Evolutionary conservation across 306 rosid genomes (phyloP).

Genomic region (Betula pendula): DNA sequence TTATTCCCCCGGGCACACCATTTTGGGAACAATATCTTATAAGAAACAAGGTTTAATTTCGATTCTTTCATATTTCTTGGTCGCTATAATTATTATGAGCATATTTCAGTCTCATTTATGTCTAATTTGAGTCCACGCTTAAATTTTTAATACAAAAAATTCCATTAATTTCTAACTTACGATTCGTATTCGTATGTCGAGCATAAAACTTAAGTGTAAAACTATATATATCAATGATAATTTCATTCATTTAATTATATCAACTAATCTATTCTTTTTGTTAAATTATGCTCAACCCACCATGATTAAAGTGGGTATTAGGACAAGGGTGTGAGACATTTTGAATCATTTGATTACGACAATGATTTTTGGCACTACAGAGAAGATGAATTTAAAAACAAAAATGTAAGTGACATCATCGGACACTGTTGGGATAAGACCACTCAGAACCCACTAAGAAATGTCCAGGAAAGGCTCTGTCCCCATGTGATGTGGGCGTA

Average conservation of each 20-base stretch:
- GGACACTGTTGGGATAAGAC: constrained; percentile 24
- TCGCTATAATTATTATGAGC: too few species aligned
- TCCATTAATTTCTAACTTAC: too few species aligned
- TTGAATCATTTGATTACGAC: background rate
- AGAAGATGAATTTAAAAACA: background rate
- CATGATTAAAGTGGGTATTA: constrained; percentile 10
- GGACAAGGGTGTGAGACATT: background rate
- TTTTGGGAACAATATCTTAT: background rate
- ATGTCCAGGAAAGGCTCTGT: constrained; percentile 13
- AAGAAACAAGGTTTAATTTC: background rate
- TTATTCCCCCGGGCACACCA: background rate
- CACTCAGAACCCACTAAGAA: constrained; percentile 30
- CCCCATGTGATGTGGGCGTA: constrained; percentile 34
- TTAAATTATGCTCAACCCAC: background rate
- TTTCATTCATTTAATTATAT: too few species aligned
- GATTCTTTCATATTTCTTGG: background rate
- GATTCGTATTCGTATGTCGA: too few species aligned
- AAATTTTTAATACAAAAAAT: too few species aligned
- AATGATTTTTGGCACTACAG: background rate
- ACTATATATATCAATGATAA: too few species aligned
- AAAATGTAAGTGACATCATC: constrained; percentile 10
- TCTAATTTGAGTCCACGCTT: too few species aligned
- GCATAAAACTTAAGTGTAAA: too few species aligned
- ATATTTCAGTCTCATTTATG: too few species aligned
- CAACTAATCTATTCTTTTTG: background rate